Evolutionary conservation across 257 asterid genomes (phyloP).

Genomic region (Osmanthus fragrans): DNA sequence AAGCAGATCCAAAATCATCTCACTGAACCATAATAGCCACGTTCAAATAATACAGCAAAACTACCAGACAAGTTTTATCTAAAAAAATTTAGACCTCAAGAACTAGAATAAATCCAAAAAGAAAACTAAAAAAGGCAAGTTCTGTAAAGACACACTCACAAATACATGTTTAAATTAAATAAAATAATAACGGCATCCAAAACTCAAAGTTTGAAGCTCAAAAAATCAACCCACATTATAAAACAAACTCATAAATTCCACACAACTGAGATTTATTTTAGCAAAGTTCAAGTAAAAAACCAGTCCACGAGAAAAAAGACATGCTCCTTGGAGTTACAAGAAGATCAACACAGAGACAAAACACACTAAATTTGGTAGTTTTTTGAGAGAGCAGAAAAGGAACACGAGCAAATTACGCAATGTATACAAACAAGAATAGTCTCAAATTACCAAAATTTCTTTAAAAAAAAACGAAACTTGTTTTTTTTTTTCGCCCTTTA

Average conservation of each 20-base stretch:
- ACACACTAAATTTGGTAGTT: not conserved
- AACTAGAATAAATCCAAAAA: not conserved
- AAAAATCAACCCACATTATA: constrained; percentile 23
- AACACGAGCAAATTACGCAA: not conserved
- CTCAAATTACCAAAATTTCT: not conserved
- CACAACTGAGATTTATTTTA: not conserved
- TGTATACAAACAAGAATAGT: not conserved
- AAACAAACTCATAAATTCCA: constrained; percentile 10
- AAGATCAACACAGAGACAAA: not conserved
- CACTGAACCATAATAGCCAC: constrained; percentile 19
- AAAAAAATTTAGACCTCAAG: not conserved
- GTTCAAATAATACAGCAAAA: not conserved
- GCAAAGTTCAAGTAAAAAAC: constrained; percentile 2
- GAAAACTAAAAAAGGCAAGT: not conserved
- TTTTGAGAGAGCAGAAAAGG: not conserved
- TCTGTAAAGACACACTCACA: not conserved
- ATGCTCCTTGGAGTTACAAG: not conserved
- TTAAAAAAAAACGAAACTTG: not conserved
- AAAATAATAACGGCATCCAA: not conserved
- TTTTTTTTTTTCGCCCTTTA: not conserved
- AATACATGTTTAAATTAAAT: not conserved
- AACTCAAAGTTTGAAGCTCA: constrained; percentile 15
- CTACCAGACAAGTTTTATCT: not conserved
- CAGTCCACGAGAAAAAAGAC: not conserved
- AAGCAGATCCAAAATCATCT: constrained; percentile 22